These are phyloP conservation scores for Candida nemodendra DNA, from an alignment of 805 yeast genomes.

Conservation along the genomic window DNA sequence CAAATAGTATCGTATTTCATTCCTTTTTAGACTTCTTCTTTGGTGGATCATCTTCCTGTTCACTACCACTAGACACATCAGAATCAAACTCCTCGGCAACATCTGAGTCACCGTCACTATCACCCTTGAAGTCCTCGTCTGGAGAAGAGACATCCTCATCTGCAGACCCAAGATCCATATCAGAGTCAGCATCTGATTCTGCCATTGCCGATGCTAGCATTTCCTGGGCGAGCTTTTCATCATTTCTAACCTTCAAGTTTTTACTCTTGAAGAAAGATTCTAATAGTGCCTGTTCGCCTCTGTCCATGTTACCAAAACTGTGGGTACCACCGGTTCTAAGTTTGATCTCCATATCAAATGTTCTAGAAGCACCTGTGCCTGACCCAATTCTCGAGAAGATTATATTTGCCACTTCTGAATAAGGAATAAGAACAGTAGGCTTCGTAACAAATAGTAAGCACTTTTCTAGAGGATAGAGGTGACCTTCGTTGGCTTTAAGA, in stretches of 20 bases:
- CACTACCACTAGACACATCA: slow-evolving; percentile 42
- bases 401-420: slow-evolving; percentile 71
- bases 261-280: slow-evolving; percentile 76
- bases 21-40: slow-evolving; percentile 28
- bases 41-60: slow-evolving; percentile 23
- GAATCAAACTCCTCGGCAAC: slow-evolving; percentile 85
- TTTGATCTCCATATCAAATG: slow-evolving; percentile 85
- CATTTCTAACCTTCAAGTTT: slow-evolving; percentile 80
- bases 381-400: slow-evolving; percentile 88
- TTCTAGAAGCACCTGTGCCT: slow-evolving; percentile 73
- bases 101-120: slow-evolving; percentile 42
- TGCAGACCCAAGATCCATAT: slow-evolving; percentile 66
- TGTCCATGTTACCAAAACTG: slow-evolving; percentile 81
- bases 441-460: slow-evolving; percentile 89
- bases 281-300: slow-evolving; percentile 82
- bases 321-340: slow-evolving; percentile 70
- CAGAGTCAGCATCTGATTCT: slow-evolving; percentile 55
- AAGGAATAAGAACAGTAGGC: slow-evolving; percentile 90
- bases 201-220: slow-evolving; percentile 76
- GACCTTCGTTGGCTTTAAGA: slow-evolving; percentile 92
- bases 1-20: too few species aligned
- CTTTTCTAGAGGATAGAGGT: slow-evolving; percentile 87
- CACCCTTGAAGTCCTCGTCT: slow-evolving; percentile 78
- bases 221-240: slow-evolving; percentile 83
- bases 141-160: slow-evolving; percentile 77